Evolutionary conservation across 495 filamentous ascomycete genomes (phyloP).

Genomic region (Tuber microsphaerosporum): DNA sequence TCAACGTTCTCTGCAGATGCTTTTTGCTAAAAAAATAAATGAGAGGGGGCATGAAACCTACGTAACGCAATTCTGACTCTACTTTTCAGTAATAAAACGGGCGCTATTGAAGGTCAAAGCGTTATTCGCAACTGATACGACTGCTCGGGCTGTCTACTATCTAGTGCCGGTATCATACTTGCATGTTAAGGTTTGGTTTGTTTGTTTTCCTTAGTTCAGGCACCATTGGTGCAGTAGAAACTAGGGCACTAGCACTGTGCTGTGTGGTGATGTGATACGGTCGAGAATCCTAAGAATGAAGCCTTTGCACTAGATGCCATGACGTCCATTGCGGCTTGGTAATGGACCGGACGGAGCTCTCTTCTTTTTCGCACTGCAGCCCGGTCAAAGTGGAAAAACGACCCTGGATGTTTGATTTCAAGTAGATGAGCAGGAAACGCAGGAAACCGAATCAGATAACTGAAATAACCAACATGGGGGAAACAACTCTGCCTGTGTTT

Average conservation of each 20-base stretch:
- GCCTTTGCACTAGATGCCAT: not conserved
- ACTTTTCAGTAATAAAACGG: not conserved
- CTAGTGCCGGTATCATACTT: not conserved
- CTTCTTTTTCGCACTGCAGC: constrained; percentile 1
- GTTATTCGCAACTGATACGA: constrained; percentile 13
- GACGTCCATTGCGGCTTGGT: not conserved
- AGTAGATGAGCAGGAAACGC: constrained; percentile 18
- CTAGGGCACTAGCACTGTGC: not conserved
- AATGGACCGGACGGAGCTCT: not conserved
- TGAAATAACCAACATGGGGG: constrained; percentile 11
- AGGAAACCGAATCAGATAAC: constrained; percentile 22
- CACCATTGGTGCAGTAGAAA: not conserved
- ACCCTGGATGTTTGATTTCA: not conserved
- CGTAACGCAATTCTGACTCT: constrained; percentile 15
- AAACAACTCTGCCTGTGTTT: constrained; percentile 2
- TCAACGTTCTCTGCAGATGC: not conserved
- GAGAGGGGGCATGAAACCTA: constrained; percentile 19
- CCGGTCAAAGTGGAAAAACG: not conserved
- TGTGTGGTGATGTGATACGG: constrained; percentile 13
- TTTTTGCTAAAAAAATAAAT: constrained; percentile 9
- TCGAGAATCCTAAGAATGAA: not conserved
- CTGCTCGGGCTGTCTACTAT: not conserved
- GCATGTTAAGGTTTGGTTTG: not conserved
- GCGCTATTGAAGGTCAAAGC: constrained; percentile 17
- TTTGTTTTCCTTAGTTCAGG: not conserved